Evolutionary conservation across 2,329 filamentous ascomycete genomes (phyloP).

Genomic region (Verticillium zaregamsianum): DNA sequence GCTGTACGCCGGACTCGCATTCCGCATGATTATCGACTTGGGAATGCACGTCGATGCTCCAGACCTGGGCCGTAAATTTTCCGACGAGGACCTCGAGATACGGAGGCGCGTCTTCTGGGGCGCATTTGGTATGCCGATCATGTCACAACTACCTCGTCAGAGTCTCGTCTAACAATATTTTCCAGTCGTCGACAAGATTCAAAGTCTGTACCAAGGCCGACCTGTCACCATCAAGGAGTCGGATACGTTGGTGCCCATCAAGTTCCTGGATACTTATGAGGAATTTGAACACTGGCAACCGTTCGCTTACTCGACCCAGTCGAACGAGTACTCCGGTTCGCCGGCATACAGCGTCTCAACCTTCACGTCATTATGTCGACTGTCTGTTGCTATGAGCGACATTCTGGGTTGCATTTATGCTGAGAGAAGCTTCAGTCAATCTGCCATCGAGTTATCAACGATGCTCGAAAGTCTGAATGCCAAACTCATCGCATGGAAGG

Average conservation of each 20-base stretch:
- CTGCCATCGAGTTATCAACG: constrained; percentile 26
- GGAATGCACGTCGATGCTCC: constrained; percentile 43
- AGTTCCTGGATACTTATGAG: constrained; percentile 45
- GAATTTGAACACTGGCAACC: constrained; percentile 49
- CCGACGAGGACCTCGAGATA: constrained; percentile 41
- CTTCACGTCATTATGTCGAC: constrained; percentile 33
- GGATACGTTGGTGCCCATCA: constrained; percentile 40
- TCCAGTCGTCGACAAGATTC: constrained; percentile 43
- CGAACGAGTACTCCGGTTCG: constrained; percentile 22
- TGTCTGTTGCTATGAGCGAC: constrained; percentile 43
- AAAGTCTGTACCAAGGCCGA: constrained; percentile 50
- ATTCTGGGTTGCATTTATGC: constrained; percentile 41
- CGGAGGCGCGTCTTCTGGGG: constrained; percentile 40
- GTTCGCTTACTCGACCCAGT: constrained; percentile 30
- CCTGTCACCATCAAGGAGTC: constrained; percentile 42
- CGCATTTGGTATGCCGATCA: constrained; percentile 26
- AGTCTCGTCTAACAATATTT: constrained; percentile 6
- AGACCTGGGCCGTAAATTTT: constrained; percentile 26
- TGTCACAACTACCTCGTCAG: constrained; percentile 9
- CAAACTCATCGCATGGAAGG: constrained; percentile 37
- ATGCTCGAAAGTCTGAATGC: constrained; percentile 32
- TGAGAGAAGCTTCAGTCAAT: constrained; percentile 32
- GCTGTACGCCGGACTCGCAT: constrained; percentile 54
- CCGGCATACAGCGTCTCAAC: constrained; percentile 39
- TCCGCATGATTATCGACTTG: constrained; percentile 51